A percentile compares a stretch with the other conserved stretches of the same genome.
These are phyloP conservation scores for Zymoseptoria brevis DNA, from an alignment of 2,329 filamentous ascomycete genomes.

Conservation along the genomic window DNA sequence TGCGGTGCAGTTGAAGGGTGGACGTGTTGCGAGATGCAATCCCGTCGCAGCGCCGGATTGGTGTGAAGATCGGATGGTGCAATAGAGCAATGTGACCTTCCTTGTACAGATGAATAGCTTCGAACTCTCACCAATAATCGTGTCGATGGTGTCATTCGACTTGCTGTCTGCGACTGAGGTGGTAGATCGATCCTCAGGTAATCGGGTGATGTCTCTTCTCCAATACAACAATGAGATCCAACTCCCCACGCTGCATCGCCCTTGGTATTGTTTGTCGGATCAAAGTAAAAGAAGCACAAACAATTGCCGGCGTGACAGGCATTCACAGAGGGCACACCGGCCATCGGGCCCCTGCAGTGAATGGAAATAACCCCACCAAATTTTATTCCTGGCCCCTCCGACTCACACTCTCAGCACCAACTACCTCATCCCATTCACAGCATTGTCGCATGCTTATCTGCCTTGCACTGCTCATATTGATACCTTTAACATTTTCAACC, in stretches of 20 bases:
- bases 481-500: not conserved
- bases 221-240: no score
- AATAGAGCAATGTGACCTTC: slow-evolving; percentile 5
- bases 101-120: not conserved
- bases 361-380: not conserved
- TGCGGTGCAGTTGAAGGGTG: slow-evolving; percentile 28
- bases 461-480: not conserved
- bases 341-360: not conserved
- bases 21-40: slow-evolving; percentile 32
- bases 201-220: no score
- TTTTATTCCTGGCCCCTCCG: not conserved
- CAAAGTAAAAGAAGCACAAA: no score
- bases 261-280: no score
- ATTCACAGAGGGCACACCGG: no score
- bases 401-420: not conserved
- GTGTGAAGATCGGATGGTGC: slow-evolving; percentile 27
- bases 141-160: not conserved
- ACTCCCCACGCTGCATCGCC: no score
- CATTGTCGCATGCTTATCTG: not conserved
- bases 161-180: no score
- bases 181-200: no score
- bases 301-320: no score
- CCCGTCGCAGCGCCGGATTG: slow-evolving; percentile 31
- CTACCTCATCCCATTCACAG: not conserved
- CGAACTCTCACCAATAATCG: not conserved